Percentiles rank a stretch among this genome's conserved stretches.
These are phyloP conservation scores for Candida pseudoviswanathii DNA, from an alignment of 1,139 yeast species.

Conservation along the genomic window DNA sequence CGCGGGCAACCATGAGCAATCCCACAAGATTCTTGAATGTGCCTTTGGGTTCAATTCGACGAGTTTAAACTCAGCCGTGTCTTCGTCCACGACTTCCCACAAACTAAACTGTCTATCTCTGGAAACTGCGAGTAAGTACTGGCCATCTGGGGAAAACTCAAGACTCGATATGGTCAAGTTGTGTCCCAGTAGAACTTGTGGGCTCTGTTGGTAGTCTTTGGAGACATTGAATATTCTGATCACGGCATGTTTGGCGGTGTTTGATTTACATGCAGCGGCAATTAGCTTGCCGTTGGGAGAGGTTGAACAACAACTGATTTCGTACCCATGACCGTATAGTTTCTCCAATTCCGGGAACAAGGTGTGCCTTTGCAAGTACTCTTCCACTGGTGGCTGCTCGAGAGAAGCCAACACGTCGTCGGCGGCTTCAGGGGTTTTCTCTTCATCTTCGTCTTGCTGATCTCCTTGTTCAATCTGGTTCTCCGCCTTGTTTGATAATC, in stretches of 20 bases:
- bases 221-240: constrained; percentile 69
- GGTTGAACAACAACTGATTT: constrained; percentile 76
- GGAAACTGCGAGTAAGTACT: constrained; percentile 74
- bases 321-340: constrained; percentile 96
- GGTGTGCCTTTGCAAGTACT: constrained; percentile 86
- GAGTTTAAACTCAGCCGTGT: constrained; percentile 42
- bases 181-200: constrained; percentile 58
- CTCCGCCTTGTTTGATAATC: constrained; percentile 90
- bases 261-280: constrained; percentile 93
- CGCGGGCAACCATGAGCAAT: constrained; percentile 71
- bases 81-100: constrained; percentile 59
- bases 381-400: constrained; percentile 76
- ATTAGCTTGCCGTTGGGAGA: constrained; percentile 65
- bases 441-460: constrained; percentile 39
- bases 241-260: constrained; percentile 81
- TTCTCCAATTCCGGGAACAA: constrained; percentile 95
- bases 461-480: constrained; percentile 47
- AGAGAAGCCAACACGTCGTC: constrained; percentile 50
- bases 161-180: constrained; percentile 83
- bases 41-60: constrained; percentile 64
- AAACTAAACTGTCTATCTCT: constrained; percentile 87
- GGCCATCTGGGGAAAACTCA: constrained; percentile 72
- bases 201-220: constrained; percentile 43
- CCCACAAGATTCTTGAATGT: constrained; percentile 94
- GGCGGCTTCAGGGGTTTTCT: constrained; percentile 30